These are phyloP conservation scores for Zygotorulaspora chibaensis DNA, from an alignment of 805 yeast species.

Conservation along the genomic window DNA sequence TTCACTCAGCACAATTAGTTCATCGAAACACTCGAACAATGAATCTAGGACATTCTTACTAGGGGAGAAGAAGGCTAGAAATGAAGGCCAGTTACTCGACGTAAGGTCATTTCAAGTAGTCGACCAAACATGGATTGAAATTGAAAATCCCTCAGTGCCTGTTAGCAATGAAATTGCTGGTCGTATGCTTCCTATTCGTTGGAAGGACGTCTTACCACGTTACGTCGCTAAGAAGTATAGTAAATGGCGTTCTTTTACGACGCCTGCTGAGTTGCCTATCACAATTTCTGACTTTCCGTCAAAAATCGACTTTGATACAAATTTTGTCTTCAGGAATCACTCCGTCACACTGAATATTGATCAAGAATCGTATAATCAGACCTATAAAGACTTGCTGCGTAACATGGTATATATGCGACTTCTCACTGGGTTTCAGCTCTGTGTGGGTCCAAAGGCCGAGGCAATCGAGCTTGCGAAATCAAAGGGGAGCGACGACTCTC, in stretches of 20 bases:
- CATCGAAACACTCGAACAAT: slow-evolving; percentile 10
- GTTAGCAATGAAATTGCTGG: slow-evolving; percentile 50
- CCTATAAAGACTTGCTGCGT: slow-evolving; percentile 61
- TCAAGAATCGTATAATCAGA: slow-evolving; percentile 46
- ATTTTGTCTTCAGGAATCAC: slow-evolving; percentile 80
- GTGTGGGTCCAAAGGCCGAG: slow-evolving; percentile 65
- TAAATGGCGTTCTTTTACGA: slow-evolving; percentile 88
- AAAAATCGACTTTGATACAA: slow-evolving; percentile 57
- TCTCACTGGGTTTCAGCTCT: slow-evolving; percentile 85
- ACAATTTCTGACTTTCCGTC: slow-evolving; percentile 77
- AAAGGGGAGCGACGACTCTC: slow-evolving; percentile 47
- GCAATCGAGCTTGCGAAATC: slow-evolving; percentile 47
- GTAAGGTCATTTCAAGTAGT: background rate
- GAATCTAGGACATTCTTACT: slow-evolving; percentile 4
- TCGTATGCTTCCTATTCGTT: slow-evolving; percentile 67
- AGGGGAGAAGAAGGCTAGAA: slow-evolving; percentile 4
- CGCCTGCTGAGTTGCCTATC: slow-evolving; percentile 90
- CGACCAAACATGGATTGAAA: slow-evolving; percentile 50
- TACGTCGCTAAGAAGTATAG: slow-evolving; percentile 61
- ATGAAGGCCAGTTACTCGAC: background rate
- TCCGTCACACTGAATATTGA: slow-evolving; percentile 62
- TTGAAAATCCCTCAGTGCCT: slow-evolving; percentile 74
- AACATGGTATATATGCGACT: slow-evolving; percentile 84
- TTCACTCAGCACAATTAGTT: slow-evolving; percentile 12
- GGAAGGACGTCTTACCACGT: slow-evolving; percentile 87